Percentiles rank a stretch among this genome's conserved stretches.
These are phyloP conservation scores for Erucastrum elatum DNA, from an alignment of 345 rosid species.

Conservation along the genomic window DNA sequence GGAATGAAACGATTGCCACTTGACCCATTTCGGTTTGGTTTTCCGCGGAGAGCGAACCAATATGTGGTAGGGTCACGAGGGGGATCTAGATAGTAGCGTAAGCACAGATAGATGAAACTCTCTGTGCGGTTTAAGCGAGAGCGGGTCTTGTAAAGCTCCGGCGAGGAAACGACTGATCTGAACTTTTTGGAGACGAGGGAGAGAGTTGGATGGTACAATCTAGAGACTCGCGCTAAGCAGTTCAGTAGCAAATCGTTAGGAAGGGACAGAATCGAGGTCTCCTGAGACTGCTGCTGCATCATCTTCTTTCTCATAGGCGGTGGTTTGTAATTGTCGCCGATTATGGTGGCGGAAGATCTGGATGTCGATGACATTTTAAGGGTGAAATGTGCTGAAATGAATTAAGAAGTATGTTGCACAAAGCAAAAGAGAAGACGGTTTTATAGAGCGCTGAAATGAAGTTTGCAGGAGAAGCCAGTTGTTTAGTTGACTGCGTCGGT, in stretches of 20 bases:
- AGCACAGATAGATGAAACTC: background rate
- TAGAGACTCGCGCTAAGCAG: background rate
- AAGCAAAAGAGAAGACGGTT: no score
- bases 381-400: background rate
- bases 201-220: background rate
- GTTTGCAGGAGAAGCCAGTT: background rate
- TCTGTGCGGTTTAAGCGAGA: background rate
- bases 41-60: constrained; percentile 1
- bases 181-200: background rate
- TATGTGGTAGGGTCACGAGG: background rate
- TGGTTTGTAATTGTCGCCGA: background rate
- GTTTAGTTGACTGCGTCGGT: background rate
- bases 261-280: background rate
- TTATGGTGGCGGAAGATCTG: background rate
- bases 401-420: no score
- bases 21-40: background rate
- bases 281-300: background rate
- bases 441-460: background rate
- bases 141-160: background rate
- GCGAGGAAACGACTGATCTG: background rate
- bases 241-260: background rate
- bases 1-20: background rate
- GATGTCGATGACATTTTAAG: background rate
- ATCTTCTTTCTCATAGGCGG: background rate
- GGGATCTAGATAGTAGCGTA: background rate